These are phyloP conservation scores for Boletus edulis DNA, from an alignment of 768 basidiomycete species.

Conservation along the genomic window DNA sequence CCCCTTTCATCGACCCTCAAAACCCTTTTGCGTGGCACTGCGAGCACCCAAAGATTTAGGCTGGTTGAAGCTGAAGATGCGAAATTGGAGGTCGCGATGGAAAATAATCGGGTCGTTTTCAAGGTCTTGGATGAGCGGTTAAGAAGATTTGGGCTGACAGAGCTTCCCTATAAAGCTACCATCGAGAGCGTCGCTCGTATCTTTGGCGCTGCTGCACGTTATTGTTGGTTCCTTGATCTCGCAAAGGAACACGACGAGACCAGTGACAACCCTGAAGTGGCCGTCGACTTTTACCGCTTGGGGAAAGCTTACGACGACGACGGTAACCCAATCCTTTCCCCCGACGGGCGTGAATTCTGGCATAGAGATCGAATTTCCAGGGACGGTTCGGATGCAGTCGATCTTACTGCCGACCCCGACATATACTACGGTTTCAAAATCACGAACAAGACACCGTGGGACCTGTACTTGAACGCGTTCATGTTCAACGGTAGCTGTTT, in stretches of 20 bases:
- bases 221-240: conserved; percentile 22
- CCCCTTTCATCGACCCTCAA: background rate
- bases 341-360: conserved; percentile 1
- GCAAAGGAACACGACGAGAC: background rate
- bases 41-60: background rate
- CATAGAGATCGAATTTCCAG: background rate
- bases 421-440: conserved; percentile 40
- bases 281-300: conserved; percentile 13
- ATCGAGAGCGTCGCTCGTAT: background rate
- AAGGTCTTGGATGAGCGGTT: conserved; percentile 7
- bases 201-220: conserved; percentile 16
- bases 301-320: background rate
- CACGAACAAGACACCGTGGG: conserved; percentile 30
- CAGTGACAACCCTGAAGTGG: background rate
- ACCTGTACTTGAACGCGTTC: conserved; percentile 41
- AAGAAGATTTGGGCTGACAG: background rate
- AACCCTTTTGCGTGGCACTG: background rate
- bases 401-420: conserved; percentile 22
- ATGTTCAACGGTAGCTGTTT: conserved; percentile 42
- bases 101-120: background rate
- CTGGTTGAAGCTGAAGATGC: background rate
- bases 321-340: background rate
- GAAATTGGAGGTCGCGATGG: background rate
- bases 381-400: conserved; percentile 3
- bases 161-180: background rate